Conservation (phyloP, 2,329 filamentous ascomycete species). For the Trichoderma hamatum region DNA sequence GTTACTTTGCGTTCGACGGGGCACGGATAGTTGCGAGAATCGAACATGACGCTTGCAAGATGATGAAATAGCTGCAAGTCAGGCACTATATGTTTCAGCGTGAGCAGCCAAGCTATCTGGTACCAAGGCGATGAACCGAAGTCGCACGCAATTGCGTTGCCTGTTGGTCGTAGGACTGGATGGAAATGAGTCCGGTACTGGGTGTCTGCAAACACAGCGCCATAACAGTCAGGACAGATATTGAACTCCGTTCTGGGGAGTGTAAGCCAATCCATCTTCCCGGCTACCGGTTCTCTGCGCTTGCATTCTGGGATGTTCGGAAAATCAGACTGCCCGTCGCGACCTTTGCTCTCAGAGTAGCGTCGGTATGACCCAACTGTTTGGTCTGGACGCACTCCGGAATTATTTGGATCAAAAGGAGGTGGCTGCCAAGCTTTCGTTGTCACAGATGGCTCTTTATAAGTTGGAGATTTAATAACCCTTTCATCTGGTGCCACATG, state of each 20-base stretch:
- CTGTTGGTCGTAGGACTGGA: conserved; percentile 58
- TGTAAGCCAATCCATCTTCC: conserved; percentile 79
- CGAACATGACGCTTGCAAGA: conserved; percentile 61
- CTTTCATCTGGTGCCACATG: conserved; percentile 8
- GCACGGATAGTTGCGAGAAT: conserved; percentile 59
- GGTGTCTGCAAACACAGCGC: conserved; percentile 67
- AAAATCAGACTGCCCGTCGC: conserved; percentile 26
- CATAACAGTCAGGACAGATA: conserved; percentile 81
- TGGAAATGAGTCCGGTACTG: conserved; percentile 68
- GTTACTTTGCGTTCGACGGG: conserved; percentile 56
- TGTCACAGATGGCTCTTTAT: conserved; percentile 27
- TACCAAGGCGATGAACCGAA: conserved; percentile 80
- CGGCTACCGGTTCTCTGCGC: conserved; percentile 62
- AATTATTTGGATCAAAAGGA: conserved; percentile 48
- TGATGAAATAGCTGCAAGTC: conserved; percentile 71
- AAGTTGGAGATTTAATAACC: not conserved
- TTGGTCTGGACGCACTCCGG: conserved; percentile 42
- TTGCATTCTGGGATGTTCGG: conserved; percentile 67
- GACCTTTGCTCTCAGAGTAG: conserved; percentile 51
- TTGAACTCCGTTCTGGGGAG: conserved; percentile 73
- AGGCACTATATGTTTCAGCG: conserved; percentile 66
- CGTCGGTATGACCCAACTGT: conserved; percentile 54
- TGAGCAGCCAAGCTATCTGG: conserved; percentile 81
- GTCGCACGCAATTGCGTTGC: conserved; percentile 69
- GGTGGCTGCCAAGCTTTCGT: conserved; percentile 51